A percentile compares a stretch with the other conserved stretches of the same genome.
These are phyloP conservation scores for Spiraea crenata DNA, from an alignment of 331 rosid species.

Conservation along the genomic window DNA sequence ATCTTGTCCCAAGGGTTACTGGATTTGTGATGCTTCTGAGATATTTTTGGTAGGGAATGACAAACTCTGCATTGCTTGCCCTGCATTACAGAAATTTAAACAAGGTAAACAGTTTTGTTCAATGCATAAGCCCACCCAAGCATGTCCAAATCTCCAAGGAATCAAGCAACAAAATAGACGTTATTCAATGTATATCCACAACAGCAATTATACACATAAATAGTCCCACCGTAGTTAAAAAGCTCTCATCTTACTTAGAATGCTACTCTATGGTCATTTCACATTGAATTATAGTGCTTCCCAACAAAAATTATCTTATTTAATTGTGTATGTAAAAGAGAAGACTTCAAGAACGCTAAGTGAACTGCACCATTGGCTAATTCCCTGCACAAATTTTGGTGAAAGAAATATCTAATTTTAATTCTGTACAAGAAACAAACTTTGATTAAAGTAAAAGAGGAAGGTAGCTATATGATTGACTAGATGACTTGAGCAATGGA, in stretches of 20 bases:
- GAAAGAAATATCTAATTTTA: background rate
- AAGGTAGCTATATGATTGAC: background rate
- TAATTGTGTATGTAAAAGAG: background rate
- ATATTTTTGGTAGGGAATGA: slow-evolving; percentile 74
- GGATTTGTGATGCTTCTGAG: slow-evolving; percentile 63
- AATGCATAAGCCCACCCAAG: background rate
- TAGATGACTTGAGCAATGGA: slow-evolving; percentile 1
- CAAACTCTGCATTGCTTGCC: slow-evolving; percentile 90
- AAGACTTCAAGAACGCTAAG: background rate
- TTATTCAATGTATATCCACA: background rate
- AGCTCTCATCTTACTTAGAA: background rate
- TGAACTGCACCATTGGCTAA: background rate
- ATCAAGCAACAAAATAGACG: background rate
- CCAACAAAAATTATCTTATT: too few relatives aligned
- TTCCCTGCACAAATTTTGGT: background rate
- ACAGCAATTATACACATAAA: slow-evolving; percentile 3
- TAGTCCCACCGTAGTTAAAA: background rate
- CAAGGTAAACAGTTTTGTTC: background rate
- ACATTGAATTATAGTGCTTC: background rate
- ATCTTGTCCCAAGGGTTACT: slow-evolving; percentile 74
- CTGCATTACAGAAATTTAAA: slow-evolving; percentile 43
- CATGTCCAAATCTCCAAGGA: slow-evolving; percentile 8
- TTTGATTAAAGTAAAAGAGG: background rate
- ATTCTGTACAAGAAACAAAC: background rate
- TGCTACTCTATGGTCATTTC: background rate